Percentiles rank a stretch among this genome's conserved stretches.
These are phyloP conservation scores for Eimeria nieschulzi DNA, from an alignment of 169 alveolate genomes.

Conservation along the genomic window DNA sequence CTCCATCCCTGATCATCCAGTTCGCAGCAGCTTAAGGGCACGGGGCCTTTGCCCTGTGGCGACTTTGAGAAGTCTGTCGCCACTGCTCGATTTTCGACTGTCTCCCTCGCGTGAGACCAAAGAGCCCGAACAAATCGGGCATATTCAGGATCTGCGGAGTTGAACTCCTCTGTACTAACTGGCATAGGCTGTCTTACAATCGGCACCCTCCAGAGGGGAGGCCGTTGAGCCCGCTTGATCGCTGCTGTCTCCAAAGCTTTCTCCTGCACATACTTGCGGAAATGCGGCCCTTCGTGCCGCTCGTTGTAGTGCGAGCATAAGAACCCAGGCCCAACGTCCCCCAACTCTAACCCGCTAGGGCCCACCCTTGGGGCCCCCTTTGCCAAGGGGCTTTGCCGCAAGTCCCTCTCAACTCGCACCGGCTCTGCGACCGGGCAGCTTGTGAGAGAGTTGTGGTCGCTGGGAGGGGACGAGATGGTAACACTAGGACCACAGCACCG, in stretches of 20 bases:
- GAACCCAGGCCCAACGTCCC: not conserved
- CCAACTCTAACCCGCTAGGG: not conserved
- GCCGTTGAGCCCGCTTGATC: not conserved
- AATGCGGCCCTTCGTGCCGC: slow-evolving; percentile 34
- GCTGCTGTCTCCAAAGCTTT: not conserved
- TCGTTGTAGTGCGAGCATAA: slow-evolving; percentile 32
- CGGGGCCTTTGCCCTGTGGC: slow-evolving; percentile 12
- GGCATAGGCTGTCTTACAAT: slow-evolving; percentile 69
- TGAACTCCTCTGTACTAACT: slow-evolving; percentile 56
- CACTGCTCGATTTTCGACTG: slow-evolving; percentile 16
- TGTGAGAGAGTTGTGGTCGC: too few relatives aligned
- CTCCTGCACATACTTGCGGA: slow-evolving; percentile 11
- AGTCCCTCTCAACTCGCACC: too few relatives aligned
- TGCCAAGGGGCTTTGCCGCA: too few relatives aligned
- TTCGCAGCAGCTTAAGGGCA: slow-evolving; percentile 34
- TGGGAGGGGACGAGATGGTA: too few relatives aligned
- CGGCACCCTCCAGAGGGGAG: slow-evolving; percentile 66
- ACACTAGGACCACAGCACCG: too few relatives aligned
- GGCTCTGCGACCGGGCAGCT: too few relatives aligned
- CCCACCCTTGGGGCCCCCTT: too few relatives aligned
- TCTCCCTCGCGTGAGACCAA: slow-evolving; percentile 57
- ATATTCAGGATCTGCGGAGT: slow-evolving; percentile 43
- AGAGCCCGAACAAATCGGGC: slow-evolving; percentile 26
- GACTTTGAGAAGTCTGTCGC: slow-evolving; percentile 28
- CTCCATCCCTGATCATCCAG: slow-evolving; percentile 61